phyloP scores from a whole-genome alignment of 306 rosid species.

The Vachellia pachyceras region DNA sequence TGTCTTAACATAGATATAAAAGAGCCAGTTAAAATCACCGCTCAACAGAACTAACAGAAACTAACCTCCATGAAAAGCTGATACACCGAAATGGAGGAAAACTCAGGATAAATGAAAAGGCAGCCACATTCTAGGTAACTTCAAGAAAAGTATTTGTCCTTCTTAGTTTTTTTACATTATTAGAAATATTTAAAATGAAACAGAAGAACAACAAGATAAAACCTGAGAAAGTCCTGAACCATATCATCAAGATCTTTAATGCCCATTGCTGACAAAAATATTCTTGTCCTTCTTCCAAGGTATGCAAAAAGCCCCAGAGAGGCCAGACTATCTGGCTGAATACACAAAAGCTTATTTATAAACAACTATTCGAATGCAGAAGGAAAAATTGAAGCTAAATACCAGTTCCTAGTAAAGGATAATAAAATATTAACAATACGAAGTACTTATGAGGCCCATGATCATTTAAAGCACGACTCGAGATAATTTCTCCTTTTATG shows the following conservation, averaged over 20 bases:
- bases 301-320: conserved; percentile 70
- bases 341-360: conserved; percentile 46
- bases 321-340: conserved; percentile 60
- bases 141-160: conserved; percentile 44
- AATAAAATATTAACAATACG: neutral
- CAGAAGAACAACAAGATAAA: conserved; percentile 23
- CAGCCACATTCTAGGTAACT: conserved; percentile 80
- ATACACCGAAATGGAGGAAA: conserved; percentile 55
- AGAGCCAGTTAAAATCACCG: conserved; percentile 16
- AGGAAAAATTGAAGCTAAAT: conserved; percentile 4
- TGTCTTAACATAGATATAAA: conserved; percentile 6
- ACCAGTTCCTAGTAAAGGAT: conserved; percentile 8
- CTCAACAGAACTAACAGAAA: conserved; percentile 23
- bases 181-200: conserved; percentile 31
- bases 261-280: conserved; percentile 66
- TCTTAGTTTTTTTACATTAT: conserved; percentile 25
- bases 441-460: conserved; percentile 21
- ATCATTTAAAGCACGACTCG: neutral
- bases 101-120: conserved; percentile 66
- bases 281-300: conserved; percentile 75
- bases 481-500: conserved; percentile 14
- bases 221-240: conserved; percentile 74
- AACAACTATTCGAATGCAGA: conserved; percentile 27
- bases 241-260: conserved; percentile 68
- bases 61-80: conserved; percentile 77